Base-by-base conservation (phyloP, 2,329 filamentous ascomycete species). In the Aureobasidium sp. region DNA sequence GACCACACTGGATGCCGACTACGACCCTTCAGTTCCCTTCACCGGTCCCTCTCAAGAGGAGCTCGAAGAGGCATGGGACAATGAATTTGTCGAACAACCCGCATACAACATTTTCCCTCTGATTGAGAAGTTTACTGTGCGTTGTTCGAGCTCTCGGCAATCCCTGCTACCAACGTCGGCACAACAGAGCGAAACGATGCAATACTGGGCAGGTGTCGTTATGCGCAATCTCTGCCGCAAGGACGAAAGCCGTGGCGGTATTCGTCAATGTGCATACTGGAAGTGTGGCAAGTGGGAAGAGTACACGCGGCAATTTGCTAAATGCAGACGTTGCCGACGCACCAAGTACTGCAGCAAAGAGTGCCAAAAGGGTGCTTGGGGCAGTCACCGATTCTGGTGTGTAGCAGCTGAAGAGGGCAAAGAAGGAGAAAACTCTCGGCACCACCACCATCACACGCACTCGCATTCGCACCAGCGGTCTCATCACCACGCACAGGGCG, bases 271-370 rank as follows among this genome's bases (percentile, higher is more conserved):
- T 74, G 94, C 94, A 60, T 97, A 97, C 78, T 99, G 96, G 78
- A 87, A 96, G 76, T 99, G 94, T 74, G 93, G 93, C 64, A 97
- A 96, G 73, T 99, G 94, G 94, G 94, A 99, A 75, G 90, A 97
- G 76, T 97, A 86, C 74, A 92, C 93, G 42, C 86, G 94, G 65
- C 93, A 99, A 73, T 99, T 99, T 75, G 94, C 94, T 68, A 99
- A 99, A 78, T 99, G 94, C 78, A 87, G 94, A 67, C 87, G 94
- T 67, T 99, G 94, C 78, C 87, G 94, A 68, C 87, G 94, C 67
- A 99, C 94, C 65, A 99, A 99, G 76, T 97, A 97, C 79, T 99
- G 94, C 86, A 97, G 92, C 83, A 99, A 99, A 77, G 94, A 99
- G 76, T 99, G 94, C 77, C 94, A 99, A 78, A 97, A 97, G 81